Base-by-base conservation (phyloP, 176 grass and related monocot genomes). In the Musa itinerans region DNA sequence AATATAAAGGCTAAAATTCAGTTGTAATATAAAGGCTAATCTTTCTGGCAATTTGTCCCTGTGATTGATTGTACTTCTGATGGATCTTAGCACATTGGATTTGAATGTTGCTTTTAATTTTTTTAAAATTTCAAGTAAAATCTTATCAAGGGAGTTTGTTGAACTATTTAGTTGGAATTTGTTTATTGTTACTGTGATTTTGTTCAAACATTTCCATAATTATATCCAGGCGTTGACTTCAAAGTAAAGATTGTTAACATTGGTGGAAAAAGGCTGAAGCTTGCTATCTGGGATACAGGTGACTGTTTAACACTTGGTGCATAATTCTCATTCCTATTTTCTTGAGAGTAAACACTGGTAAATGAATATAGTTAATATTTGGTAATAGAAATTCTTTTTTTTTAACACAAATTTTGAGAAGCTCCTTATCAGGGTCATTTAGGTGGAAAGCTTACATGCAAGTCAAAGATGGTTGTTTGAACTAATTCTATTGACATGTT, bases 221-320 rank as follows among this genome's bases (percentile, higher is more conserved):
- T 64, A 2, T 26, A 16, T 82, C 77, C 68, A 99, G 96, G 96
- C 77, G 91, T 99, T 65, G 96, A 99, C 73, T 99, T 95, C 79
- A 99, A 99, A 89, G 96, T 99, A 16, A 99, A 99, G 74, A 99
- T 99, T 89, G 86, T 99, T 52, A 86, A 75, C 68, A 88, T 92
- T 72, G 91, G 83, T 53, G 96, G 91, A 53, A 94, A 95, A 83
- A 94, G 89, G 61, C 84, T 99, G 69, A 99, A 99, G 79, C 96
- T 99, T 80, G 96, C 96, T 26, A 85, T 99, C 55, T 99, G 96
- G 96, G 91, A 99, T 75, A 99, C 95, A 69, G 95, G 95, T 98
- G 63, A 53, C 20, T 57, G n/a, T 27, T 50, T 43, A 43, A 43
- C 34, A 43, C 34, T 43, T 43, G 34, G 34, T 43, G 34, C 15